Base-by-base conservation (phyloP, 2,329 filamentous ascomycete genomes). In the Fusarium solani-melongenae region DNA sequence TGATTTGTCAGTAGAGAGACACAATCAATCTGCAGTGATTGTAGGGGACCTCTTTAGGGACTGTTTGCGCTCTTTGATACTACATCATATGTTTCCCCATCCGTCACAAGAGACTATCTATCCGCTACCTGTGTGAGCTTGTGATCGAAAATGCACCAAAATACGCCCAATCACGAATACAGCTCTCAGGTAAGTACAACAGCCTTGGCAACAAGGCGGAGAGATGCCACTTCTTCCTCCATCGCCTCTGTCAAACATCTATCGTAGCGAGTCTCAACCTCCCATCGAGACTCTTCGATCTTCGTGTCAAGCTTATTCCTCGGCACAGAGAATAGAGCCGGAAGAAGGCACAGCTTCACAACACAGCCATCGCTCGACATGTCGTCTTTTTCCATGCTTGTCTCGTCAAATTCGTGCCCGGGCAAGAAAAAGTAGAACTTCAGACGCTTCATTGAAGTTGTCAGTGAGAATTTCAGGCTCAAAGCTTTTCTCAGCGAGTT, bases 271-370 rank as follows among this genome's bases (percentile, higher is more conserved):
- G 27, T 15, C 17, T 27, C 34, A 46, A 24, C 0, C 5, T 58
- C 6, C 12, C 60, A 64, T 0, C 27, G 27, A 17, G 22, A 17
- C 10, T 46, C 53, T 4, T 6, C n/a, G 0, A 41, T 31, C 29
- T 9, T 12, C n/a, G 3, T 8, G 0, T 12, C 24, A 15, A 46
- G 17, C 9, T 3, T 12, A 6, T 39, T 27, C 15, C 0, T n/a
- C 2, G 6, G 20, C 0, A 51, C 4, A 5, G 9, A 53, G 1
- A 70, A 58, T 2, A 71, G 44, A 12, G 34, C 51, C 5, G 69
- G 67, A 22, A 70, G 17, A 0, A 67, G 7, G 17, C 69, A 67
- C 0, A 5, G 36, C 15, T 29, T 67, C 15, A 70, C 49, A 17
- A 7, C 15, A 5, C 9, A 22, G 1, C 34, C 9, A 9, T 4